Percentiles rank a stretch among this genome's conserved stretches.
Evolutionary conservation across 306 rosid species (phyloP).

Genomic region (Prunus mongolica): DNA sequence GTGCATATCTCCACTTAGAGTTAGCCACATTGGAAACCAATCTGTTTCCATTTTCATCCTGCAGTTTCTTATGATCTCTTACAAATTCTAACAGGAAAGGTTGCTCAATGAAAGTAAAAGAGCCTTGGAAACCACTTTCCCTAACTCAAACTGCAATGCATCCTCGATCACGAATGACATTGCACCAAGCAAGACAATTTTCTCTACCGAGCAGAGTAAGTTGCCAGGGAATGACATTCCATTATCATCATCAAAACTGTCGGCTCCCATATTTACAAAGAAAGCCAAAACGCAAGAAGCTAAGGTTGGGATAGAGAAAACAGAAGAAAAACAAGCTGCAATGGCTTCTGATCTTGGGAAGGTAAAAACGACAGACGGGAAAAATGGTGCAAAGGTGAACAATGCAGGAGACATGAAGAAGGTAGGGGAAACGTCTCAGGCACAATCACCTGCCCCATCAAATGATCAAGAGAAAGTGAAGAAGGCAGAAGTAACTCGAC

Average conservation of each 20-base stretch:
- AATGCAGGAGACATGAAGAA: constrained; percentile 36
- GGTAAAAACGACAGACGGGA: constrained; percentile 25
- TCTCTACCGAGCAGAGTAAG: constrained; percentile 24
- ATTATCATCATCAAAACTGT: constrained; percentile 41
- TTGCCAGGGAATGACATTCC: constrained; percentile 34
- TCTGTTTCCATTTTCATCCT: constrained; percentile 7
- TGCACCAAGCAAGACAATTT: constrained; percentile 14
- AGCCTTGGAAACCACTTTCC: constrained; percentile 24
- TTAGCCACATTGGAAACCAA: not conserved
- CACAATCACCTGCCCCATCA: constrained; percentile 29
- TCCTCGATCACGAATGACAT: constrained; percentile 27
- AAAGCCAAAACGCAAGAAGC: constrained; percentile 53
- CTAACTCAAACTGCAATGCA: constrained; percentile 27
- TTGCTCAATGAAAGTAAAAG: constrained; percentile 48
- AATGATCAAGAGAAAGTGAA: constrained; percentile 32
- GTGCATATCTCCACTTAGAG: not conserved
- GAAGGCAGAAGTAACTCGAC: constrained; percentile 37
- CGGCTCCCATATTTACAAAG: constrained; percentile 57
- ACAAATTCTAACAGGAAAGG: constrained; percentile 55
- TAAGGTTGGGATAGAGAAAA: constrained; percentile 30
- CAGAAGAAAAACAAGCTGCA: constrained; percentile 24
- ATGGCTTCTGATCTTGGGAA: constrained; percentile 27
- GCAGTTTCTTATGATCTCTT: constrained; percentile 15
- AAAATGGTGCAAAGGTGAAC: constrained; percentile 8
- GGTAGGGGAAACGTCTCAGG: constrained; percentile 23